Conservation (phyloP, 257 asterid genomes). For the Plectranthus barbatus region DNA sequence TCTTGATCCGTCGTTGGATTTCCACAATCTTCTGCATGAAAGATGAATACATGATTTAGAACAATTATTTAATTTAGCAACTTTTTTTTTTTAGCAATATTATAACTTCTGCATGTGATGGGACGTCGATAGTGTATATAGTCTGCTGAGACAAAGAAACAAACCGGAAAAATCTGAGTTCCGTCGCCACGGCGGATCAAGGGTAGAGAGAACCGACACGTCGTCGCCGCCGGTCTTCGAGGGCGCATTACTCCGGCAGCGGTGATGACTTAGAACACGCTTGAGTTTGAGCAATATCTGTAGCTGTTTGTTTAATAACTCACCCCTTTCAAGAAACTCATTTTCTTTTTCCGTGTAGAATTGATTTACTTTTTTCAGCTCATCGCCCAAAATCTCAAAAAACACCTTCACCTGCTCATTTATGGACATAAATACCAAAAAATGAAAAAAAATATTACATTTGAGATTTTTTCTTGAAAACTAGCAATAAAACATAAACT, state of each 20-base stretch:
- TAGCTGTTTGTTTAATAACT: slow-evolving; percentile 59
- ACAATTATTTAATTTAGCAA: no score
- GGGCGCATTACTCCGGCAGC: slow-evolving; percentile 35
- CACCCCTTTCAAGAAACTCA: slow-evolving; percentile 82
- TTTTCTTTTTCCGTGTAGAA: slow-evolving; percentile 61
- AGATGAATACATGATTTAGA: not conserved
- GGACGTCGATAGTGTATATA: no score
- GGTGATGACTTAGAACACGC: slow-evolving; percentile 39
- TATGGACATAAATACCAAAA: not conserved
- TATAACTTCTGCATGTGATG: no score
- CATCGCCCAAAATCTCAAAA: slow-evolving; percentile 61
- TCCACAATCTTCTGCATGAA: slow-evolving; percentile 29
- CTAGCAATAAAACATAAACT: no score
- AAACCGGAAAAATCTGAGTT: slow-evolving; percentile 64
- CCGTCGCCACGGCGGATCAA: slow-evolving; percentile 23
- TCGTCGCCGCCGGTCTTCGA: slow-evolving; percentile 12
- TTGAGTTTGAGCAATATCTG: slow-evolving; percentile 64
- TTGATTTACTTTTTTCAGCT: slow-evolving; percentile 68
- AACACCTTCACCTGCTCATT: slow-evolving; percentile 45
- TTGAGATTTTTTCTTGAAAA: no score
- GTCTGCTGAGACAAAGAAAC: not conserved
- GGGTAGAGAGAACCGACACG: slow-evolving; percentile 25
- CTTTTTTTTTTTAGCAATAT: no score
- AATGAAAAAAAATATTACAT: no score
- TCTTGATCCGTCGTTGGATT: slow-evolving; percentile 33